Conservation (phyloP, 208 protist species). For the Trypanosoma boissoni region DNA sequence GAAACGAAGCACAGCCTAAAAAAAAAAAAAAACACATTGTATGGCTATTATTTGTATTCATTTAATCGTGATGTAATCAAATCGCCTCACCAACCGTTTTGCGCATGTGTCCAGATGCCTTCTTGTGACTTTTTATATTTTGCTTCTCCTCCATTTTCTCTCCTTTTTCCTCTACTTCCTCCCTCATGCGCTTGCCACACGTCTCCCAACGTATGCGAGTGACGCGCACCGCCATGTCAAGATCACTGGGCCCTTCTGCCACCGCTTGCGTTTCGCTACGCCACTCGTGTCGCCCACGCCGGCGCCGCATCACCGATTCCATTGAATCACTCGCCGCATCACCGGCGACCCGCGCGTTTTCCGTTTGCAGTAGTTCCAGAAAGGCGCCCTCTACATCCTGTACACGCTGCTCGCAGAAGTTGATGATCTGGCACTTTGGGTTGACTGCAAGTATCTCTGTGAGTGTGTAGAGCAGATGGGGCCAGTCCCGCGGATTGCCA, state of each 20-base stretch:
- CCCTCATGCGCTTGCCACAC: background rate
- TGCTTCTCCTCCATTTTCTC: background rate
- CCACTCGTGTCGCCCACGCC: slow-evolving; percentile 45
- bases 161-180: background rate
- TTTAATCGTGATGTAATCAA: too few species aligned
- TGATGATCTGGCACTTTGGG: slow-evolving; percentile 62
- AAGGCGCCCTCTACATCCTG: slow-evolving; percentile 77
- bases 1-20: too few species aligned
- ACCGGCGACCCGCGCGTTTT: slow-evolving; percentile 35
- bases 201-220: slow-evolving; percentile 62
- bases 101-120: too few species aligned
- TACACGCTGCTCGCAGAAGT: slow-evolving; percentile 91
- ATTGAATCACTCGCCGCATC: slow-evolving; percentile 12
- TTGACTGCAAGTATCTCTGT: slow-evolving; percentile 60
- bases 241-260: slow-evolving; percentile 50
- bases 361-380: slow-evolving; percentile 44
- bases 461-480: slow-evolving; percentile 78
- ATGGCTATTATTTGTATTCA: background rate
- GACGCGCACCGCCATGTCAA: slow-evolving; percentile 61
- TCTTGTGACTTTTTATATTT: background rate
- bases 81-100: too few species aligned
- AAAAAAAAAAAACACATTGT: slow-evolving; percentile 1
- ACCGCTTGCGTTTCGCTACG: slow-evolving; percentile 40
- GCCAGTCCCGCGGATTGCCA: slow-evolving; percentile 86
- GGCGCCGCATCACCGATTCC: slow-evolving; percentile 27